Percentiles rank a stretch among this genome's conserved stretches.
Conservation (phyloP, 305 asterid species). For the Ilex paraguariensis region DNA sequence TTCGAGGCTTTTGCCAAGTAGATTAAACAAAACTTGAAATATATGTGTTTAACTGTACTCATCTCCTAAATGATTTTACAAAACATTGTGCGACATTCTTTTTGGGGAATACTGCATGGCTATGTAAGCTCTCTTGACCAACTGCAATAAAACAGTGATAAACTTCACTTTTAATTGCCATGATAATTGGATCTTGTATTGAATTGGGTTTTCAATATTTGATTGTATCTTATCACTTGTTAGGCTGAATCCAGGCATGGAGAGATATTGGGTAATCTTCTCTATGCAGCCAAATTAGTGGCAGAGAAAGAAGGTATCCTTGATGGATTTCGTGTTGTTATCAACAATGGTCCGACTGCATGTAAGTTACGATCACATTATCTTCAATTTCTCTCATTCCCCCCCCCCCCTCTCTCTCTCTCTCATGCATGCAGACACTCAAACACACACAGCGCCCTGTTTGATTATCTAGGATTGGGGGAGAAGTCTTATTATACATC, state of each 20-base stretch:
- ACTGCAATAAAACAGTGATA: no score
- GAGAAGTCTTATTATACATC: no score
- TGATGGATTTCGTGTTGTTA: constrained; percentile 94
- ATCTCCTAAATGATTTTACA: no score
- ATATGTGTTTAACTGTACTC: no score
- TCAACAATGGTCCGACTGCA: constrained; percentile 76
- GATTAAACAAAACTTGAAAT: no score
- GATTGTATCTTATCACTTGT: constrained; percentile 12
- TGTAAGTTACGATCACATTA: constrained; percentile 30
- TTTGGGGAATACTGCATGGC: no score
- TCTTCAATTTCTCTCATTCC: constrained; percentile 14
- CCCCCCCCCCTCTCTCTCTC: not conserved
- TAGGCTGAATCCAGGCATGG: constrained; percentile 82
- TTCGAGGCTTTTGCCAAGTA: no score
- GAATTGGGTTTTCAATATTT: constrained; percentile 8
- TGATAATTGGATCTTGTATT: not conserved
- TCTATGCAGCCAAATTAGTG: constrained; percentile 80
- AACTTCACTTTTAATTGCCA: not conserved
- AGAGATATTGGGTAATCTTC: constrained; percentile 82
- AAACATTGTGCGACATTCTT: no score
- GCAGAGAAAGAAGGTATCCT: constrained; percentile 87
- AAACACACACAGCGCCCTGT: no score
- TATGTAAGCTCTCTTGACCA: no score
- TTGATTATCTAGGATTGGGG: no score
- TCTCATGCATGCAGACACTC: not conserved